Base-by-base conservation (phyloP, 257 asterid genomes). In the Capsicum pubescens region DNA sequence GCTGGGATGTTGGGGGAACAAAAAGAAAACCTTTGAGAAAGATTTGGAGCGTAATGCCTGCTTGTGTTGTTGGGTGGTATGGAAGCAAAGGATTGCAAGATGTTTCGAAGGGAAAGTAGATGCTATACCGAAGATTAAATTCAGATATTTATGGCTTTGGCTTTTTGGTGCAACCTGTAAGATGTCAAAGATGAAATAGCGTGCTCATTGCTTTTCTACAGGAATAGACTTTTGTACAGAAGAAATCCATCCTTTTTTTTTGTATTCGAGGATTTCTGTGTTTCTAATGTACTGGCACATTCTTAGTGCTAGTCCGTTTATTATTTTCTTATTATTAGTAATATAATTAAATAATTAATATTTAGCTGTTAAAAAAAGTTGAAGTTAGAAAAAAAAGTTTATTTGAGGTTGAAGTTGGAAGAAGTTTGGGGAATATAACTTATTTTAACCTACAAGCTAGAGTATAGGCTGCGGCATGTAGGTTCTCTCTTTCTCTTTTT, bases 1-100 rank as follows among this genome's bases (percentile, higher is more conserved):
- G 32, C 78, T 69, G 78, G 32, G 78, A 42, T 16, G 78, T 69
- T 69, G 78, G 55, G 78, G 55, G 54, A 42, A 39, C 55, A 16
- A 9, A 39, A 42, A 16, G 55, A 15, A 69, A 69, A 42, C 78
- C 55, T 42, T n/a, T 16, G 2, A 69, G 78, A 42, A 69, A 48
- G 78, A 39, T 69, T 16, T 42, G 78, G 55, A 69, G 42, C 78
- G 16, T 17, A 16, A 39, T 69, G 19, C 32, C 32, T 39, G 55
- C 55, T 69, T 6, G 55, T 42, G 55, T 39, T 69, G 78, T 42
- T 69, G 55, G 55, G 55, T 69, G 26, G 55, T 16, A 26, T 36
- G 77, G 54, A 36, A 68, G 77, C 26, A 15, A 68, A 39, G 21
- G 54, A 39, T 14, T 15, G 50, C 32, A 13, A 42, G 26, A 69